Conservation (phyloP, 768 basidiomycete species). For the Suillus fuscotomentosus region DNA sequence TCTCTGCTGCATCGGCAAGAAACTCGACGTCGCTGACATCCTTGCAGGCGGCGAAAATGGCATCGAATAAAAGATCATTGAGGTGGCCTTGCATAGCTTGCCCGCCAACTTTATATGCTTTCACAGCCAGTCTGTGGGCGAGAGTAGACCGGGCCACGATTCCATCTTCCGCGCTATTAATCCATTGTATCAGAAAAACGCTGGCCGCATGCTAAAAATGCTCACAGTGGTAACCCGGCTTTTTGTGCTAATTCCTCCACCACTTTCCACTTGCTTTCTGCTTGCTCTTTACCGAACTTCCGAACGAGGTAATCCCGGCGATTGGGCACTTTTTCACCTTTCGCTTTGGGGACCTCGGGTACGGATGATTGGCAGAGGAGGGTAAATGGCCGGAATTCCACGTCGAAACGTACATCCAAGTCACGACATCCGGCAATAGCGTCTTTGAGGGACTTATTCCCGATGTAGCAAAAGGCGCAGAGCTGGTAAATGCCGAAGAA, state of each 20-base stretch:
- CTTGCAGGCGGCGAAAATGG: constrained; percentile 37
- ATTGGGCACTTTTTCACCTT: not conserved
- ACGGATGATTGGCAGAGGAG: constrained; percentile 23
- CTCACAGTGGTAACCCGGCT: constrained; percentile 27
- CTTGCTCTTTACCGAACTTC: constrained; percentile 27
- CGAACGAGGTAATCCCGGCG: constrained; percentile 24
- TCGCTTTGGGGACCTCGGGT: not conserved
- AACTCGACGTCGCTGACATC: constrained; percentile 36
- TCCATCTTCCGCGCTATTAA: constrained; percentile 37
- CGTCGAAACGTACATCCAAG: constrained; percentile 33
- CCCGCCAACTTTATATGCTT: constrained; percentile 42
- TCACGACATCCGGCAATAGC: constrained; percentile 35
- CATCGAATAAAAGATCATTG: constrained; percentile 37
- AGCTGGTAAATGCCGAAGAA: constrained; percentile 14
- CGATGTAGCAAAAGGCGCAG: constrained; percentile 40
- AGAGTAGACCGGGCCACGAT: constrained; percentile 38
- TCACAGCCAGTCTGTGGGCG: constrained; percentile 44
- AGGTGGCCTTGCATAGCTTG: constrained; percentile 37
- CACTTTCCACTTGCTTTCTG: constrained; percentile 25
- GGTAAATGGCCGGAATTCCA: constrained; percentile 35
- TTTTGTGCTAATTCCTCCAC: constrained; percentile 27
- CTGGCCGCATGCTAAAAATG: not conserved
- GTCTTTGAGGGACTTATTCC: constrained; percentile 33
- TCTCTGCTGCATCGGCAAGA: constrained; percentile 38
- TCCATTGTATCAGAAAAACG: not conserved